Percentiles rank a stretch among this genome's conserved stretches.
These are phyloP conservation scores for Guyanaporus albipodus DNA, from an alignment of 768 basidiomycete species.

Conservation along the genomic window DNA sequence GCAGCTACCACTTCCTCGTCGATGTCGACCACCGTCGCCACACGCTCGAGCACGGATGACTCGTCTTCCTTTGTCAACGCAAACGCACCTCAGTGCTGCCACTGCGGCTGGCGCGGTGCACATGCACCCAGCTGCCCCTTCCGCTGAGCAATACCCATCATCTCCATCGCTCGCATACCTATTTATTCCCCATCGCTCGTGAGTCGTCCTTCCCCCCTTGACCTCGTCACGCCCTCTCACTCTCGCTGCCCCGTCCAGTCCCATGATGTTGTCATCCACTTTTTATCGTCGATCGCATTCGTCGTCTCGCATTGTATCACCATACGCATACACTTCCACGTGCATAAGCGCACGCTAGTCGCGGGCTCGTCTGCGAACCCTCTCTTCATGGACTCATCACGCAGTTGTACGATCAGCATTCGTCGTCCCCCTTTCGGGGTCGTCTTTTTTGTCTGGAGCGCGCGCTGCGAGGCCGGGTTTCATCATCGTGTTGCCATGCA, in stretches of 20 bases:
- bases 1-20: conserved; percentile 13
- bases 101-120: conserved; percentile 66
- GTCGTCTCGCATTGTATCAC: conserved; percentile 30
- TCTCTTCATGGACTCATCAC: conserved; percentile 15
- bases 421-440: conserved; percentile 8
- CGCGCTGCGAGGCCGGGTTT: conserved; percentile 8
- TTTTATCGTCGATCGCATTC: conserved; percentile 31
- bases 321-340: conserved; percentile 30
- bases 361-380: no score
- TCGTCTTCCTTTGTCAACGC: conserved; percentile 38
- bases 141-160: conserved; percentile 39
- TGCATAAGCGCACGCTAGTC: conserved; percentile 35
- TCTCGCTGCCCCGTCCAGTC: background rate
- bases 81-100: conserved; percentile 74
- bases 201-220: conserved; percentile 4
- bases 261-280: conserved; percentile 32
- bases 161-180: conserved; percentile 15
- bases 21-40: conserved; percentile 24
- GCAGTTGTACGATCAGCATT: conserved; percentile 28
- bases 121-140: conserved; percentile 62
- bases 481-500: conserved; percentile 19
- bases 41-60: conserved; percentile 23
- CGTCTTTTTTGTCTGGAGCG: conserved; percentile 10
- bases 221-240: no score
- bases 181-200: conserved; percentile 28